These are phyloP conservation scores for Malus fusca DNA, from an alignment of 306 rosid genomes.

Conservation along the genomic window DNA sequence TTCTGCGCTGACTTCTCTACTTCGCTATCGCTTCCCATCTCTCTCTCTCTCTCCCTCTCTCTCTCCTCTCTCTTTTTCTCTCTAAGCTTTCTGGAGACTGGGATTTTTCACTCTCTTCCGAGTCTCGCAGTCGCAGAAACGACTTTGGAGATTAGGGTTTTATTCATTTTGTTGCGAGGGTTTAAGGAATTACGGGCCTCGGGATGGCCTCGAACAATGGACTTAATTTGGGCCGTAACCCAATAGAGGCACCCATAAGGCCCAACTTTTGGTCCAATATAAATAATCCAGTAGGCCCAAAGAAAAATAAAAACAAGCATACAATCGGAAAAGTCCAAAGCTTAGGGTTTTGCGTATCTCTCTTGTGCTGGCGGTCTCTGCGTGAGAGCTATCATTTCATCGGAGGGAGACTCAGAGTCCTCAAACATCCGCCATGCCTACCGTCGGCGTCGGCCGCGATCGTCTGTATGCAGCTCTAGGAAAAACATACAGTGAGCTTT, in stretches of 20 bases:
- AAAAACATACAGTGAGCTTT: constrained; percentile 61
- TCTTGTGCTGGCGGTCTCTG: neutral
- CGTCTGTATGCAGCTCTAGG: constrained; percentile 70
- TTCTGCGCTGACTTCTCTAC: constrained; percentile 57
- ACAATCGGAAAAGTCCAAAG: neutral
- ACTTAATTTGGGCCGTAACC: neutral
- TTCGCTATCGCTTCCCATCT: constrained; percentile 85
- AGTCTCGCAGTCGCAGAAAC: neutral
- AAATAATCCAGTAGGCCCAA: neutral
- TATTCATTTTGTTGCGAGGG: neutral
- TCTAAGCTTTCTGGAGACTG: neutral
- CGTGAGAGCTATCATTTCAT: neutral
- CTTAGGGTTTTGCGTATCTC: neutral
- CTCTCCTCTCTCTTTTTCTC: neutral
- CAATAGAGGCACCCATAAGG: neutral
- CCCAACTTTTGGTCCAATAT: neutral
- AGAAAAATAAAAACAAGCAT: neutral
- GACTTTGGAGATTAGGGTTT: neutral
- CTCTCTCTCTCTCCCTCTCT: neutral
- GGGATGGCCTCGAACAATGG: neutral
- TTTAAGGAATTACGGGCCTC: neutral
- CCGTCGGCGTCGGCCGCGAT: constrained; percentile 79
- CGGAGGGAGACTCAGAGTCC: neutral
- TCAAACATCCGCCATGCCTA: constrained; percentile 56
- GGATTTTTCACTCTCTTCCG: neutral